Conservation (phyloP, 2,329 filamentous ascomycete genomes). For the Chaetothyriales sp. region DNA sequence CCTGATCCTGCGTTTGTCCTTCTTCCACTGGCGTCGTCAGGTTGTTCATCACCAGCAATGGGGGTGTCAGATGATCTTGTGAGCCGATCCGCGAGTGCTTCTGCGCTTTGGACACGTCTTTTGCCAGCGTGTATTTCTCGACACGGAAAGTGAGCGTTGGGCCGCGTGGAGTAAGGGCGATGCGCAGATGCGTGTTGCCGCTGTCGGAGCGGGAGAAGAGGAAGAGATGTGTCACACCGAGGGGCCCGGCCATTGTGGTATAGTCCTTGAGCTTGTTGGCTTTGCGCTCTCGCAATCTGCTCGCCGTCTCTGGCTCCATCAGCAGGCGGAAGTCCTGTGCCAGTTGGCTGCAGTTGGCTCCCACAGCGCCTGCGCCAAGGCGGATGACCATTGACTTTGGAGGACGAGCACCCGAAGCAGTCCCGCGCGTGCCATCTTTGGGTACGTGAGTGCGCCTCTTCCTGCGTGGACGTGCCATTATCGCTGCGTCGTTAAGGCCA, state of each 20-base stretch:
- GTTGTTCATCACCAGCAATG: slow-evolving; percentile 96
- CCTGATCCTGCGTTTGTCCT: slow-evolving; percentile 47
- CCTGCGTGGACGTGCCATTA: slow-evolving; percentile 65
- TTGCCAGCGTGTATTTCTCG: slow-evolving; percentile 85
- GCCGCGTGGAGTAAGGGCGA: slow-evolving; percentile 76
- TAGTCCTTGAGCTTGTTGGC: slow-evolving; percentile 85
- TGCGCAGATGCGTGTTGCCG: slow-evolving; percentile 82
- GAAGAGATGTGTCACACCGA: slow-evolving; percentile 84
- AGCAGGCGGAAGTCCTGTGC: slow-evolving; percentile 81
- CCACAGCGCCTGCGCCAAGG: slow-evolving; percentile 86
- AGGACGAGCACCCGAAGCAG: slow-evolving; percentile 49
- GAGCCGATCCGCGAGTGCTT: slow-evolving; percentile 62
- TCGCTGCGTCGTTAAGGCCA: not conserved
- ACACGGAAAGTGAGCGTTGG: slow-evolving; percentile 91
- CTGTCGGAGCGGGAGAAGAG: slow-evolving; percentile 81
- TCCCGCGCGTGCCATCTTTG: slow-evolving; percentile 47
- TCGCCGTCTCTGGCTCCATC: slow-evolving; percentile 92
- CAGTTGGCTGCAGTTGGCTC: slow-evolving; percentile 78
- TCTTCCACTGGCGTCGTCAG: slow-evolving; percentile 55
- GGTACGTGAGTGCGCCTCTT: slow-evolving; percentile 83
- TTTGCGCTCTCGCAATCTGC: slow-evolving; percentile 65
- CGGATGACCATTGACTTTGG: slow-evolving; percentile 99
- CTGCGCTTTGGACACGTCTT: slow-evolving; percentile 73
- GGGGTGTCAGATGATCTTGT: slow-evolving; percentile 63
- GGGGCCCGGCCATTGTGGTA: slow-evolving; percentile 82